These are phyloP conservation scores for Termitomyces sp. DNA, from an alignment of 768 basidiomycete species.

Conservation along the genomic window DNA sequence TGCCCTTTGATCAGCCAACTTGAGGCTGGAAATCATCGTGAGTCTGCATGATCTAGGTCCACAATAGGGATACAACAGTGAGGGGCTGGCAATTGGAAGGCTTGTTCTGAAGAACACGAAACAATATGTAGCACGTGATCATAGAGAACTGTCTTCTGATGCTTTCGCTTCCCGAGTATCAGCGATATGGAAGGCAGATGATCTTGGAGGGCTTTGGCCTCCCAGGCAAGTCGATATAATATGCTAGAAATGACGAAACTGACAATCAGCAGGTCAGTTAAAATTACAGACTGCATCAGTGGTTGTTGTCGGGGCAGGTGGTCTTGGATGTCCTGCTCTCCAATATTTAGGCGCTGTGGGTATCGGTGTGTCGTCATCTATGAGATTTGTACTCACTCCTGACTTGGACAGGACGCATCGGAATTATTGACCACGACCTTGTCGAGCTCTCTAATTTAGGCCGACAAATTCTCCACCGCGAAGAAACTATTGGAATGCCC, in stretches of 20 bases:
- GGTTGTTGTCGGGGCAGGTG: slow-evolving; percentile 92
- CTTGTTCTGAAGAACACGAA: too few relatives aligned
- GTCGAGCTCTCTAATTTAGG: slow-evolving; percentile 16
- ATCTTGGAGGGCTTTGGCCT: slow-evolving; percentile 86
- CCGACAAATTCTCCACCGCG: slow-evolving; percentile 83
- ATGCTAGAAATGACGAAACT: background rate
- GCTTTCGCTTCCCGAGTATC: slow-evolving; percentile 63
- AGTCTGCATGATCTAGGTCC: background rate
- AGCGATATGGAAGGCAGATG: slow-evolving; percentile 95
- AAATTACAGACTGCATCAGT: slow-evolving; percentile 59
- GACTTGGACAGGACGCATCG: background rate
- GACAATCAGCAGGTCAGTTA: slow-evolving; percentile 35
- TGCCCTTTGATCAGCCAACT: background rate
- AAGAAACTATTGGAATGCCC: slow-evolving; percentile 63
- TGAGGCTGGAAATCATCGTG: background rate
- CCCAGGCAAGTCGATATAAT: slow-evolving; percentile 41
- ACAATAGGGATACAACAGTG: too few relatives aligned
- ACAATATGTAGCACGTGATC: background rate
- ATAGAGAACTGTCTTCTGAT: slow-evolving; percentile 3
- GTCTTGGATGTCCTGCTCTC: slow-evolving; percentile 91
- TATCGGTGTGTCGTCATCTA: slow-evolving; percentile 53
- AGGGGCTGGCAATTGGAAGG: too few relatives aligned
- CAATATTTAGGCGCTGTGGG: slow-evolving; percentile 93
- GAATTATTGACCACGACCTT: slow-evolving; percentile 15
- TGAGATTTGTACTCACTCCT: background rate